Base-by-base conservation (phyloP, 495 filamentous ascomycete genomes). In the Letharia lupina region DNA sequence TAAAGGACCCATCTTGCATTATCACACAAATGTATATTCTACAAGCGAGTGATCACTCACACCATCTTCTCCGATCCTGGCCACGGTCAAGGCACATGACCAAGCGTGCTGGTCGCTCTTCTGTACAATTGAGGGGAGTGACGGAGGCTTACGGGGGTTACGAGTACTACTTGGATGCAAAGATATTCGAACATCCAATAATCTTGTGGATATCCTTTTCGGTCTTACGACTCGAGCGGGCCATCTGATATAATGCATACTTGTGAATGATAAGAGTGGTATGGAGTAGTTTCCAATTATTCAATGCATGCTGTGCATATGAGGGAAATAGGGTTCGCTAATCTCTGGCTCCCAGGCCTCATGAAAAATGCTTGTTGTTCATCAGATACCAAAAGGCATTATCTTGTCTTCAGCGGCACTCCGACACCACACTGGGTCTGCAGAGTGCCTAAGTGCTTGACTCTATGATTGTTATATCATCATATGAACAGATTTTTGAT, bases 391-490 rank as follows among this genome's bases (percentile, higher is more conserved):
- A 86, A 90, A 88, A 89, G 82, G 82, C 82, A 87, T 89, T 86
- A 82, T 87, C 54, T 5, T 83, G 80, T 88, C 91, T 88, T 86
- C 84, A 86, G 79, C 75, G 76, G 83, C 80, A 73, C 74, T 78
- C 81, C 72, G 70, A 72, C 73, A 75, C 79, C 77, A 77, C 77
- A 70, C 76, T 81, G 80, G 74, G 74, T 70, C 65, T 75, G 74
- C 75, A 75, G 77, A 66, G 74, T 64, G 74, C 83, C 83, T 98
- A 90, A 89, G 93, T 89, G 93, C 93, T 98, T 98, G 93, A 98
- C 93, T 98, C 94, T 97, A 96, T 91, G 85, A 85, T 87, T 89
- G 83, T 77, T 82, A 80, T 82, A 86, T 98, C 93, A 98, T 98
- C 93, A 96, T 81, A 20, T 88, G 86, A 91, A 96, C 87, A 80